Evolutionary conservation across 345 rosid species (phyloP), one percentile per base, ranked within the genome.

Genomic region (Salix arbutifolia): DNA sequence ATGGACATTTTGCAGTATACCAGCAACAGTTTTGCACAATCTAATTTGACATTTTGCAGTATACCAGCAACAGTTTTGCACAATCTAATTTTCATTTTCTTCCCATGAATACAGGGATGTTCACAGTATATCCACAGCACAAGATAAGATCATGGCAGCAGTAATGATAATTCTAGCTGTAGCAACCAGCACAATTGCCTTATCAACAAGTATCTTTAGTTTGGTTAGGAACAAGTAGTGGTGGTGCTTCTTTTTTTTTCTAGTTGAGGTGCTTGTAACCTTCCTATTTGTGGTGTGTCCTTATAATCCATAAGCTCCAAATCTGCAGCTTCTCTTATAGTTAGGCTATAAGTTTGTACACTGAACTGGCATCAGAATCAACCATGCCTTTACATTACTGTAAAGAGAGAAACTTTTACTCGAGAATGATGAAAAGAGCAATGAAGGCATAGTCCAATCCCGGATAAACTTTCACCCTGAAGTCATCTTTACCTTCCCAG

Each of bases 371-470:
- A 52, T 52, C 58, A 52, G 23, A 52, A 18, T 50, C 56, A 50
- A 35, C 37, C 37, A 35, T 35, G 37, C 37, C 37, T 35, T 35
- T 35, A 35, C 37, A 35, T 35, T 35, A 35, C 37, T 35, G 37
- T 5, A 35, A 35, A 35, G 37, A 35, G 37, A 35, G 7, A 35
- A 5, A 35, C 37, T 35, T 5, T 35, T 35, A 35, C 37, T 35
- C 37, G 37, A 35, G 37, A 35, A 35, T 35, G 7, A 35, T 35
- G 37, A 5, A 35, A 35, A 35, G 37, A 26, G 83, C 72, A 71
- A 89, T 89, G 76, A 90, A 87, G 8, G 91, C 89, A 77, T 90
- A 87, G 65, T 89, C 91, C 75, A 90, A 92, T 74, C 89, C 92
- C 35, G 94, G 91, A 79, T 83, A 79, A 46, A 90, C 90, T 61